Conservation (phyloP, 2,329 filamentous ascomycete genomes). For the Rugonectria rugulosa region DNA sequence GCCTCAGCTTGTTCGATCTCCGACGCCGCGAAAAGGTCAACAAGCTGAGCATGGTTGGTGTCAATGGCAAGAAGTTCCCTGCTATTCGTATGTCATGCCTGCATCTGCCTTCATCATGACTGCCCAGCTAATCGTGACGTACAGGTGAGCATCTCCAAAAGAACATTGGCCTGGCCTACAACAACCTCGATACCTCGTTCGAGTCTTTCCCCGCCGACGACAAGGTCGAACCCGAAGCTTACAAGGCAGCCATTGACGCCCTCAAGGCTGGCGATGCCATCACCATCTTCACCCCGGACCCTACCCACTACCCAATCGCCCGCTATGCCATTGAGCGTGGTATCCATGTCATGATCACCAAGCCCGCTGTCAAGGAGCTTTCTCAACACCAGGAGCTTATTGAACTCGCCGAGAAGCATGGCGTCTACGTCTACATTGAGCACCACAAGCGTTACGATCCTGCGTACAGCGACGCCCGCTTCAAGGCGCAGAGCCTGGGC, state of each 20-base stretch:
- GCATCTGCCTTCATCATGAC: background rate
- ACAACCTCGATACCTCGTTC: constrained; percentile 86
- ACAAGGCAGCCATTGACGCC: constrained; percentile 87
- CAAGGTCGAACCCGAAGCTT: constrained; percentile 77
- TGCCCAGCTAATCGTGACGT: constrained; percentile 17
- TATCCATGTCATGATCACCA: constrained; percentile 92
- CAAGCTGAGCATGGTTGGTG: constrained; percentile 87
- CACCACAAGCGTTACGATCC: constrained; percentile 98
- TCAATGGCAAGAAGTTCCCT: constrained; percentile 87
- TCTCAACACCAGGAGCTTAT: constrained; percentile 81
- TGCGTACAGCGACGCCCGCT: constrained; percentile 86
- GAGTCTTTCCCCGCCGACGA: constrained; percentile 82
- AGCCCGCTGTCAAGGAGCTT: constrained; percentile 88
- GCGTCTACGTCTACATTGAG: constrained; percentile 91
- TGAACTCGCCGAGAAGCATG: constrained; percentile 72
- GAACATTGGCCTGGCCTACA: constrained; percentile 90
- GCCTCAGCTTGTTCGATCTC: constrained; percentile 87
- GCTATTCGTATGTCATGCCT: constrained; percentile 74
- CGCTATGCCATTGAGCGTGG: constrained; percentile 88
- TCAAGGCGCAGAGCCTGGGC: constrained; percentile 77
- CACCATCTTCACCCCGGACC: constrained; percentile 95
- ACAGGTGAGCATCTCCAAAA: constrained; percentile 81
- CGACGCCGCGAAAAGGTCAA: constrained; percentile 87
- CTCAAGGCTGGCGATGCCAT: constrained; percentile 85
- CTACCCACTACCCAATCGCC: constrained; percentile 91